phyloP scores from a whole-genome alignment of 768 basidiomycete genomes.

The Hirschioporus abietinus region DNA sequence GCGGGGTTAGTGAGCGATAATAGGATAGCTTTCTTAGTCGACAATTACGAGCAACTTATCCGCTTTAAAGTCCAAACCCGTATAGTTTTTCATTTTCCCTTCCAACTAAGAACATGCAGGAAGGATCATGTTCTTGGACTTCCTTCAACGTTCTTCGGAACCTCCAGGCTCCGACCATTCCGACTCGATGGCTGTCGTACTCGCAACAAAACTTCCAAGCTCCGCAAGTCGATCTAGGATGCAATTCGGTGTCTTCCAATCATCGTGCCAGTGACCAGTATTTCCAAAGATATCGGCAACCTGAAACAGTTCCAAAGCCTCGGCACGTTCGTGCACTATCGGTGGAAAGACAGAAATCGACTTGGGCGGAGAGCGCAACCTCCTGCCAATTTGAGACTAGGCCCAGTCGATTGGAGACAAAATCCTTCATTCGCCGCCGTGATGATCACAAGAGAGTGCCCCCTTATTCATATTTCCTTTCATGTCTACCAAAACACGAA shows the following conservation, averaged over 20 bases:
- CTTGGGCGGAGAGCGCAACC: too few species aligned
- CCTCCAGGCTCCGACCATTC: background rate
- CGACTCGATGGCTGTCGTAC: background rate
- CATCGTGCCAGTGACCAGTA: background rate
- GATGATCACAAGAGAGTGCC: too few species aligned
- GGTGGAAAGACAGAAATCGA: too few species aligned
- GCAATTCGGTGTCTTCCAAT: background rate
- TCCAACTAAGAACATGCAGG: background rate
- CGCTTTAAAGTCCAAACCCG: background rate
- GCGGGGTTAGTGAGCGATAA: background rate
- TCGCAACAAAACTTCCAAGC: background rate
- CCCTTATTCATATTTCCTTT: too few species aligned
- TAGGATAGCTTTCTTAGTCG: background rate
- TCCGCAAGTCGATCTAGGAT: background rate
- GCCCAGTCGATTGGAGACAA: too few species aligned
- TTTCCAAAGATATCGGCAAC: background rate
- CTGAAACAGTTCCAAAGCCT: background rate
- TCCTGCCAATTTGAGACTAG: too few species aligned
- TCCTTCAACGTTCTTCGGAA: background rate
- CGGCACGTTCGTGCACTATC: too few species aligned
- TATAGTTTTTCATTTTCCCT: background rate
- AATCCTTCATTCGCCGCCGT: too few species aligned
- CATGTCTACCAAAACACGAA: too few species aligned
- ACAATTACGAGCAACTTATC: background rate
- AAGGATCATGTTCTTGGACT: background rate